phyloP scores from a whole-genome alignment of 257 asterid species.

The Datura wrightii region DNA sequence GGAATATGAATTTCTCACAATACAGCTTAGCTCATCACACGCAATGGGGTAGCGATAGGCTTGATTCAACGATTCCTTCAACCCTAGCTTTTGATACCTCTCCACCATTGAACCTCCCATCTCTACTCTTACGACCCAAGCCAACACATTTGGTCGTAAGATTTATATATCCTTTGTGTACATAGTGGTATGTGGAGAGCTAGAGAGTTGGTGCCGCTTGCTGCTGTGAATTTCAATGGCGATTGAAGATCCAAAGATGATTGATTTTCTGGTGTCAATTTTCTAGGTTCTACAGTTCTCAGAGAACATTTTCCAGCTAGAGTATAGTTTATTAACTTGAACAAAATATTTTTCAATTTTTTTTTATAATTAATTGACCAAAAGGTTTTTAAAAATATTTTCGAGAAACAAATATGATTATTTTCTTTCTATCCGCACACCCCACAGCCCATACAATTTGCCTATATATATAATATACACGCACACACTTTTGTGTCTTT shows the following conservation, averaged over 20 bases:
- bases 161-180: background rate
- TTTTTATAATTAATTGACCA: too few species aligned
- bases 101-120: slow-evolving; percentile 38
- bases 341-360: too few species aligned
- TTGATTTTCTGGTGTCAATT: background rate
- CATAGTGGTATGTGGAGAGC: background rate
- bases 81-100: slow-evolving; percentile 58
- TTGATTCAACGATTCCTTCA: slow-evolving; percentile 57
- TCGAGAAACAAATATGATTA: too few species aligned
- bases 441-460: too few species aligned
- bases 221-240: background rate
- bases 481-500: too few species aligned
- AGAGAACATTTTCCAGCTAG: too few species aligned
- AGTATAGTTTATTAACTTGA: too few species aligned
- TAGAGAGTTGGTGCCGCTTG: background rate
- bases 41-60: slow-evolving; percentile 53
- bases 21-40: slow-evolving; percentile 66
- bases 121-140: background rate
- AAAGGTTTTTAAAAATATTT: too few species aligned
- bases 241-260: background rate
- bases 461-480: too few species aligned
- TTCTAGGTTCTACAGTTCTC: background rate
- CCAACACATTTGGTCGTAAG: background rate
- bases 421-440: too few species aligned
- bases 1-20: slow-evolving; percentile 63